Base-by-base conservation (phyloP, 441 rosid species). In the Syzygium malaccense region DNA sequence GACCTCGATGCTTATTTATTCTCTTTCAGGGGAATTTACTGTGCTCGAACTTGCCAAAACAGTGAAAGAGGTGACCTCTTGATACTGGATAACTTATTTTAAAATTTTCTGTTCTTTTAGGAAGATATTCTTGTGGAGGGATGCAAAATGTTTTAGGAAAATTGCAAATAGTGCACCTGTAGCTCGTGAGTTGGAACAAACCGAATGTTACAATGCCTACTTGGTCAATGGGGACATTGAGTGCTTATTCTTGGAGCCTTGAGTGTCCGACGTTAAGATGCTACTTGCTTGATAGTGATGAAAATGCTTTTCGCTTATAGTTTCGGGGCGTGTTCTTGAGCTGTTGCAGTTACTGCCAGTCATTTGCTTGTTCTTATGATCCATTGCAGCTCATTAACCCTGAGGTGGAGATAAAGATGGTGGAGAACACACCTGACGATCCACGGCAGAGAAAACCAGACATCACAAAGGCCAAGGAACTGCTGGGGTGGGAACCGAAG, bases 371-470 rank as follows among this genome's bases (percentile, higher is more conserved):
- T 14, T 79, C 75, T 54, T 30, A 10, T 41, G 28, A 75, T 58
- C 45, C 30, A 6, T 86, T 92, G 90, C 93, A 98, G 99, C 98
- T 96, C 60, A 96, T 98, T 14, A 97, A 93, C 87, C 98, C 96
- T 9, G 94, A 91, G 11, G 94, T 96, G 86, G 95, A 98, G 93
- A 96, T 98, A 88, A 91, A 90, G 64, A 92, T 86, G 92, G 99
- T 96, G 62, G 98, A 98, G 92, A 98, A 97, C 91, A 98, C 98
- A 58, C 99, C 98, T 0, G 99, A 98, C 85, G 99, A 98, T 94
- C 99, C 99, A 2, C 94, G 91, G 18, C 99, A 98, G 91, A 97
- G 99, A 89, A 97, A 96, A 91, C 99, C 98, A 0, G 98, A 95
- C 91, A 96, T 98, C 89, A 90, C 94, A 66, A 96, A 97, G 90